A percentile compares a stretch with the other conserved stretches of the same genome.
Evolutionary conservation across 805 yeast genomes (phyloP).

Genomic region (Saturnispora sanitii): DNA sequence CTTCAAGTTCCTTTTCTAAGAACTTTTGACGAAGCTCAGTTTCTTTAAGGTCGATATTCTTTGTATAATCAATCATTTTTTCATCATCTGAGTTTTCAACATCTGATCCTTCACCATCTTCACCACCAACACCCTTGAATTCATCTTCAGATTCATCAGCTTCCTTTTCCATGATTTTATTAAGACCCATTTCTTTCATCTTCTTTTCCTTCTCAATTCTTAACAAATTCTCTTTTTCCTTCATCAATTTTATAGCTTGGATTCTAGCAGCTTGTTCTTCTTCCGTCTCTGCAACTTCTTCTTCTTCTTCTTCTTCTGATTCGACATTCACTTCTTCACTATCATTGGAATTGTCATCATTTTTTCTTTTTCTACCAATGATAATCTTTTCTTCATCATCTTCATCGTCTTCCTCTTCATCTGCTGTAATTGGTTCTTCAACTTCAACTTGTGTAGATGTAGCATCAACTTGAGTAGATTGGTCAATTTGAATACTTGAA

Average conservation of each 20-base stretch:
- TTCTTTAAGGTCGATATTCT: constrained; percentile 46
- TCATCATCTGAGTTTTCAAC: constrained; percentile 69
- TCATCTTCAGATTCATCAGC: constrained; percentile 89
- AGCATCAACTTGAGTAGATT: constrained; percentile 3
- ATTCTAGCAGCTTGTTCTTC: constrained; percentile 26
- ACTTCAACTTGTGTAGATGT: background rate
- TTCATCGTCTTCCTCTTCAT: constrained; percentile 13
- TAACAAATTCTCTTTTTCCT: constrained; percentile 17
- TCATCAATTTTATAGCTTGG: constrained; percentile 18
- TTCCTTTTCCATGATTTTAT: constrained; percentile 62
- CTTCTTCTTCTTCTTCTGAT: constrained; percentile 7
- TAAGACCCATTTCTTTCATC: constrained; percentile 48
- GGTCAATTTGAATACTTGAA: constrained; percentile 4
- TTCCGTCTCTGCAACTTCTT: constrained; percentile 30
- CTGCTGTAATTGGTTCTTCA: constrained; percentile 4
- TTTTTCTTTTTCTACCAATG: constrained; percentile 7
- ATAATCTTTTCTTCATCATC: constrained; percentile 18
- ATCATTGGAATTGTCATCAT: constrained; percentile 20
- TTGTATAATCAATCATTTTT: constrained; percentile 63
- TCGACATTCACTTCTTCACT: too few relatives aligned
- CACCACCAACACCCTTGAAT: constrained; percentile 75
- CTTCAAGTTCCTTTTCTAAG: constrained; percentile 49
- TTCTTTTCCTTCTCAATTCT: constrained; percentile 33
- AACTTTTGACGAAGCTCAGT: constrained; percentile 48
- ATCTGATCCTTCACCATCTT: constrained; percentile 49